Base-by-base conservation (phyloP, 108 stramenopile species). In the Cylindrotheca fusiformis region DNA sequence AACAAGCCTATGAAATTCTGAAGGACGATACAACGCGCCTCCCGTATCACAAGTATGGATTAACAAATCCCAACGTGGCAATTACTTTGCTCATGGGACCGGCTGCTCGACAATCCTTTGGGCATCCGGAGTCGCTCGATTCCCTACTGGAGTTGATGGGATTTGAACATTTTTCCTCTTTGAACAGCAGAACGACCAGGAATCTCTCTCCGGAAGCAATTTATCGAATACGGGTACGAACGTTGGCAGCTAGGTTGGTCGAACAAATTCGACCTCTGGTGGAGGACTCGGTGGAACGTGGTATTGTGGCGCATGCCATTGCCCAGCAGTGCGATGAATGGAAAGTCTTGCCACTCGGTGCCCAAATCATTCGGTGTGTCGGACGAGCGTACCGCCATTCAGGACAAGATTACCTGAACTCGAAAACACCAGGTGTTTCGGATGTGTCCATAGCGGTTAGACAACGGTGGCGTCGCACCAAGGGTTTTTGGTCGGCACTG, bases 291-390 rank as follows among this genome's bases (percentile, higher is more conserved):
- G 57, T 85, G 17, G 64, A 63, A 3, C 67, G 71, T 25, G 48
- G 68, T 1, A 22, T 61, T 1, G 74, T 82, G 58, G 73, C 72
- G 8, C 67, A 85, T 48, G 19, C 52, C 21, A 23, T 85, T 4
- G 53, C 75, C 30, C 55, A 57, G 28, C 84, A 87, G 45, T 85
- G 79, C 63, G 75, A 80, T 62, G 17, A 47, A 10, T 74, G 88
- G 59, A 87, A 83, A 44, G 51, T 57, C 17, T 48, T 73, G 21
- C 83, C 87, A n/a, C 49, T 92, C 60, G 91, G 91, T 23, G 81
- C 82, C 33, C 86, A 85, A 52, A 83, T 92, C 24, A 33, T 92
- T n/a, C 79, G 91, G 18, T 92, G 87, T 54, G 68, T 92, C 20
- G 91, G 91, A 19, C 60, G 91, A 33, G 85, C 87, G 26, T 92